Evolutionary conservation across 352 stramenopile genomes (phyloP).

Genomic region (Albugo candida): DNA sequence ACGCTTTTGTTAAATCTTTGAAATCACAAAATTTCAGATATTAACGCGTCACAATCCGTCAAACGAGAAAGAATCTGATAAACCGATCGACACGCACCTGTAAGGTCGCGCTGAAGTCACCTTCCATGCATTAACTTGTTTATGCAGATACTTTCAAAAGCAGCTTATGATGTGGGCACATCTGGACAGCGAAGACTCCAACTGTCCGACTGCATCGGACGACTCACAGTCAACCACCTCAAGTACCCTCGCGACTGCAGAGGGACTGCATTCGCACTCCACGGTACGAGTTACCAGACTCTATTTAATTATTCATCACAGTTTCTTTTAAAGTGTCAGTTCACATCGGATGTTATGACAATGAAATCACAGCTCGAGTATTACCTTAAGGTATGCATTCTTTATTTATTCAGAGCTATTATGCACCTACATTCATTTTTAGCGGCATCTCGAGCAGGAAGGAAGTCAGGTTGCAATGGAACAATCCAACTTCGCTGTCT

Average conservation of each 20-base stretch:
- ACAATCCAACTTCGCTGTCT: too few species aligned
- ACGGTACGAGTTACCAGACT: slow-evolving; percentile 27
- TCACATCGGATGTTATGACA: slow-evolving; percentile 34
- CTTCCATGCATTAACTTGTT: neutral
- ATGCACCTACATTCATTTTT: too few species aligned
- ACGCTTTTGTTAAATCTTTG: too few species aligned
- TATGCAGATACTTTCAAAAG: slow-evolving; percentile 38
- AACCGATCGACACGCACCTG: neutral
- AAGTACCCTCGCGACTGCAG: slow-evolving; percentile 15
- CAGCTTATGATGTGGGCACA: slow-evolving; percentile 62
- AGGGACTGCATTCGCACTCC: slow-evolving; percentile 46
- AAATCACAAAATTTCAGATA: neutral
- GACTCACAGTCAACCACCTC: neutral
- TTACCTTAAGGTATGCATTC: slow-evolving; percentile 74
- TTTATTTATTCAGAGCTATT: slow-evolving; percentile 4
- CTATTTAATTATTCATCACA: too few species aligned
- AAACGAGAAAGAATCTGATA: neutral
- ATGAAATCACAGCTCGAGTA: slow-evolving; percentile 73
- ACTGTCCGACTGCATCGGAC: neutral
- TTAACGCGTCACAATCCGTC: neutral
- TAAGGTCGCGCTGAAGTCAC: neutral
- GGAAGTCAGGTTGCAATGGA: too few species aligned
- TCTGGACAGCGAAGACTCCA: slow-evolving; percentile 22
- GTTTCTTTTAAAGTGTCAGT: slow-evolving; percentile 7
- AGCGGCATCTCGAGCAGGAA: too few species aligned